A percentile compares a stretch with the other conserved stretches of the same genome.
Conservation (phyloP, 2,329 filamentous ascomycete genomes). For the Trichocomaceae sp. region DNA sequence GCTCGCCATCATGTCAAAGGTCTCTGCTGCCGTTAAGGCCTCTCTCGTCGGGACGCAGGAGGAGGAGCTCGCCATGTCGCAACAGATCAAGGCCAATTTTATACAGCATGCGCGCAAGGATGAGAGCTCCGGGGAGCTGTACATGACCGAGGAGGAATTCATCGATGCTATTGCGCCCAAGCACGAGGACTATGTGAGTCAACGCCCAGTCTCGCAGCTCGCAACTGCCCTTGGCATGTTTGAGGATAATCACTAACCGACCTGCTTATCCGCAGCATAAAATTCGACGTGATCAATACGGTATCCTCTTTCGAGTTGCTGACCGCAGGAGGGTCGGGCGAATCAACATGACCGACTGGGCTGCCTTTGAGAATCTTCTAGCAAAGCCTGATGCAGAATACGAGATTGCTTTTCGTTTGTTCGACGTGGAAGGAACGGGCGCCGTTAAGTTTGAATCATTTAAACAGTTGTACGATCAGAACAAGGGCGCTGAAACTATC, state of each 20-base stretch:
- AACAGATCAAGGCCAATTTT: slow-evolving; percentile 71
- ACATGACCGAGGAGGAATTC: slow-evolving; percentile 80
- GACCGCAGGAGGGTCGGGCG: slow-evolving; percentile 69
- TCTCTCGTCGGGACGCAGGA: slow-evolving; percentile 60
- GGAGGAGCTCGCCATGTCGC: slow-evolving; percentile 58
- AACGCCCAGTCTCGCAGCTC: slow-evolving; percentile 2
- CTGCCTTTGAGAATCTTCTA: slow-evolving; percentile 87
- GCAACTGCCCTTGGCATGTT: not conserved
- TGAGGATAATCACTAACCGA: slow-evolving; percentile 18
- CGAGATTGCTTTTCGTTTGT: slow-evolving; percentile 95
- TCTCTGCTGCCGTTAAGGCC: slow-evolving; percentile 72
- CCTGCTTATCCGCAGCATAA: slow-evolving; percentile 63
- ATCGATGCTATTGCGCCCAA: slow-evolving; percentile 81
- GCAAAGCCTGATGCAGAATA: slow-evolving; percentile 95
- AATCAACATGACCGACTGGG: slow-evolving; percentile 79
- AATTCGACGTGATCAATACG: slow-evolving; percentile 93
- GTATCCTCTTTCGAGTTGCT: slow-evolving; percentile 84
- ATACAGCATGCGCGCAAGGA: slow-evolving; percentile 69
- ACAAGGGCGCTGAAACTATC: slow-evolving; percentile 77
- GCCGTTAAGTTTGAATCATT: slow-evolving; percentile 86
- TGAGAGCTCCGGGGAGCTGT: slow-evolving; percentile 66
- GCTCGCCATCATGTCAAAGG: slow-evolving; percentile 36
- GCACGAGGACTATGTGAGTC: slow-evolving; percentile 82
- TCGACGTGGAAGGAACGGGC: slow-evolving; percentile 78
- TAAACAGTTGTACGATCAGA: slow-evolving; percentile 73